Base-by-base conservation (phyloP, 495 filamentous ascomycete species). In the Penicillium ochrochloron region DNA sequence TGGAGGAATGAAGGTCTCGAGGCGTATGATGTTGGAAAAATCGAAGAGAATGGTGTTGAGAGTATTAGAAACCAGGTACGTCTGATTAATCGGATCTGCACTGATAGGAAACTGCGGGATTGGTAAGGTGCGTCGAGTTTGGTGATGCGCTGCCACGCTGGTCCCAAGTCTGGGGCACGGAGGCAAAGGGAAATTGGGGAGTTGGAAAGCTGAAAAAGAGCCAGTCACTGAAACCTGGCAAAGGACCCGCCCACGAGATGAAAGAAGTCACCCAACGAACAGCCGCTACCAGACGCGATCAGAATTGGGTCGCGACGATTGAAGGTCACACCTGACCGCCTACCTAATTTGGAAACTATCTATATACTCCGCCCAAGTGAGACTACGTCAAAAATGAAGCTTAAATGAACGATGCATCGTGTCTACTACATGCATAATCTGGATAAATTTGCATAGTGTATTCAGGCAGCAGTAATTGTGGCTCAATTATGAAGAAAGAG, bases 401-500 rank as follows among this genome's bases (percentile, higher is more conserved):
- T 56, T 35, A 56, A 37, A 11, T 56, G 53, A 56, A 56, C 53
- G 33, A 35, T 29, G 8, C 9, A 23, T 15, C n/a, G 56, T 21
- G 14, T 29, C 33, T 42, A 44, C 35, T 44, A 17, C 4, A 23
- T 57, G 14, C 9, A 56, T 37, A 23, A 2, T 6, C n/a, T 10
- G 15, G 53, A 37, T n/a, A 10, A 9, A 17, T 9, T 57, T 57
- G n/a, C 21, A 35, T 14, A 5, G 7, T 5, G 2, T 19, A 46
- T 11, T 46, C 1, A 33, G 23, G 23, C 14, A 48, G 2, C 31
- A 44, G 12, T 35, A 25, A 14, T 1, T 29, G 57, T 23, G 34
- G 21, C 10, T 57, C 39, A 42, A 59, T 64, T 59, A 55, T 64
- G 48, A 29, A 19, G 21, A 66, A 48, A 44, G 39, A 59, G 34